Evolutionary conservation across 805 yeast species (phyloP).

Genomic region (Tetrapisispora phaffii): DNA sequence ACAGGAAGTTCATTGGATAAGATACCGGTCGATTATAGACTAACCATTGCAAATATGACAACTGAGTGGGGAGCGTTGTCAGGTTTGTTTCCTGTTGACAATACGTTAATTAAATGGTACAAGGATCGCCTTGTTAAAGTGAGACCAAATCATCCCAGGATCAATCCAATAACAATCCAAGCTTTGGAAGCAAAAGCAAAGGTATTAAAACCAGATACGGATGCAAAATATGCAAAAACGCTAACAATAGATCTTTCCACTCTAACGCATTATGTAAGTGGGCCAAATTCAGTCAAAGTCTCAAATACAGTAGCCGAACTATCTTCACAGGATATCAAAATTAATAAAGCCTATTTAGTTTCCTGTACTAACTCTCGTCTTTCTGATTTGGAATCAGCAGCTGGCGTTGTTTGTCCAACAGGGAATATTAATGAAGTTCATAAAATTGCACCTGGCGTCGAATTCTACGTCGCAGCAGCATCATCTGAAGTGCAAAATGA

Average conservation of each 20-base stretch:
- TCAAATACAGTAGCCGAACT: slow-evolving; percentile 70
- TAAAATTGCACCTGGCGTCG: slow-evolving; percentile 80
- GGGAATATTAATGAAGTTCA: slow-evolving; percentile 29
- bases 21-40: slow-evolving; percentile 69
- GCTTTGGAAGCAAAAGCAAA: slow-evolving; percentile 15
- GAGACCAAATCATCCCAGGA: slow-evolving; percentile 75
- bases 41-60: slow-evolving; percentile 94
- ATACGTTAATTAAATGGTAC: slow-evolving; percentile 69
- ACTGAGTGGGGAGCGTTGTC: slow-evolving; percentile 98
- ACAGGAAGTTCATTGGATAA: slow-evolving; percentile 68
- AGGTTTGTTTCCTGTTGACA: slow-evolving; percentile 95
- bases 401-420: slow-evolving; percentile 54
- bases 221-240: slow-evolving; percentile 83
- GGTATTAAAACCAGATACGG: slow-evolving; percentile 46
- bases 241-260: slow-evolving; percentile 70
- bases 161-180: slow-evolving; percentile 52
- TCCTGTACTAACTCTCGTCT: slow-evolving; percentile 94
- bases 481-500: slow-evolving; percentile 86
- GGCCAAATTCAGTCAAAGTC: slow-evolving; percentile 95
- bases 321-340: slow-evolving; percentile 59
- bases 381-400: slow-evolving; percentile 90
- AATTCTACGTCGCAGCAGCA: slow-evolving; percentile 96
- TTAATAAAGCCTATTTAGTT: slow-evolving; percentile 93
- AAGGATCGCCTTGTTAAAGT: slow-evolving; percentile 41
- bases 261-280: slow-evolving; percentile 81